phyloP scores from a whole-genome alignment of 805 yeast species.

The Kodamaea nitidulidarum region DNA sequence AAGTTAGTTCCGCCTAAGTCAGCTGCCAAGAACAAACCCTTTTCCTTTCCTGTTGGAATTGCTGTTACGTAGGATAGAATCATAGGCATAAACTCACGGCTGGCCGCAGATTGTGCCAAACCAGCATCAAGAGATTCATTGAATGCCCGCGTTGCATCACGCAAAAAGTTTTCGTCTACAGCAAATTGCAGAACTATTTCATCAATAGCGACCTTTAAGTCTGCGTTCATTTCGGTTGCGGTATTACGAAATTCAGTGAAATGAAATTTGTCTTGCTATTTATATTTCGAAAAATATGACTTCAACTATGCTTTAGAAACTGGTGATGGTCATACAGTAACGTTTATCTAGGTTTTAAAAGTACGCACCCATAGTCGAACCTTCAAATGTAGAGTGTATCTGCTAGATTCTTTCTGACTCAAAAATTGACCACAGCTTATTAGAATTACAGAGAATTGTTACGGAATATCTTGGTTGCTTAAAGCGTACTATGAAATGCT shows the following conservation, averaged over 20 bases:
- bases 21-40: conserved; percentile 81
- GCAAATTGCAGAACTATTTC: conserved; percentile 39
- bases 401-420: no score
- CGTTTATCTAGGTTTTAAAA: no score
- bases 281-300: no score
- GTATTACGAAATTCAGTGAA: background rate
- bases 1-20: conserved; percentile 97
- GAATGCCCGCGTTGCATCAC: conserved; percentile 52
- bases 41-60: conserved; percentile 81
- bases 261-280: background rate
- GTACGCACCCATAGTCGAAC: no score
- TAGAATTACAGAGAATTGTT: no score
- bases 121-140: conserved; percentile 61
- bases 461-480: no score
- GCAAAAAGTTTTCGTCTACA: conserved; percentile 39
- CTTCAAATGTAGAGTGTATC: no score
- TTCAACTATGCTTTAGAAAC: background rate
- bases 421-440: no score
- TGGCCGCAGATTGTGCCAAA: conserved; percentile 36
- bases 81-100: conserved; percentile 65
- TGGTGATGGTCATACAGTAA: no score
- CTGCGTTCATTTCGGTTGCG: conserved; percentile 13
- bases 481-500: no score
- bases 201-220: conserved; percentile 24
- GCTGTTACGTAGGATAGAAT: conserved; percentile 87